Evolutionary conservation across 257 asterid genomes (phyloP), one percentile per base, ranked within the genome.

Genomic region (Penstemon newberryi): DNA sequence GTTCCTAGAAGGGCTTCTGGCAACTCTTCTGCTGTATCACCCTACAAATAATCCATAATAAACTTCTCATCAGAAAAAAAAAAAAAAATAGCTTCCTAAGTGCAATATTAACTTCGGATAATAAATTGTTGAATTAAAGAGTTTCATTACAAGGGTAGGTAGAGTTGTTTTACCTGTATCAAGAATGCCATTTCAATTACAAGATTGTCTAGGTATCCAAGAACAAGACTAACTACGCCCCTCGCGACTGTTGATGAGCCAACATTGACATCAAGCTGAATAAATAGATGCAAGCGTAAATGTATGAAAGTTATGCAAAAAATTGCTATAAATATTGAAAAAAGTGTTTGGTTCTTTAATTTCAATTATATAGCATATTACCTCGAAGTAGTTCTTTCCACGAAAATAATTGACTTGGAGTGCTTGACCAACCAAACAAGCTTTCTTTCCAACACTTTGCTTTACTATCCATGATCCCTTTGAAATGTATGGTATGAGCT

Each of bases 391-490:
- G 80, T 92, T 92, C 72, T 75, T 85, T 65, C 98, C 95, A 5
- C 66, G 92, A 49, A 79, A 83, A 72, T 92, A 90, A 66, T 90
- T 79, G 46, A 86, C 83, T 74, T 92, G 95, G 40, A 92, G 80
- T 36, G 95, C 95, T 82, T 90, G 97, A 40, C 98, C 98, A 1
- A 92, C 73, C 75, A 92, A 81, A 82, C 97, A 88, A 53, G 97
- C 95, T 81, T 88, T 92, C 70, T 90, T 92, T 5, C 98, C 97
- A 51, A 92, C 97, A 18, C 98, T 92, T 78, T 92, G 96, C 83
- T 92, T 92, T 47, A 92, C 96, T 83, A 92, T 88, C 98, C 98
- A 92, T 51, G 97, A 90, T 62, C 97, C 98, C 97, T 84, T 83
- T 4, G 99, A 94, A 76, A 94, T 91, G 73, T 89, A 94, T 46